These are phyloP conservation scores for Backusella westeae DNA, from an alignment of 192 early-diverging fungal genomes.

Conservation along the genomic window DNA sequence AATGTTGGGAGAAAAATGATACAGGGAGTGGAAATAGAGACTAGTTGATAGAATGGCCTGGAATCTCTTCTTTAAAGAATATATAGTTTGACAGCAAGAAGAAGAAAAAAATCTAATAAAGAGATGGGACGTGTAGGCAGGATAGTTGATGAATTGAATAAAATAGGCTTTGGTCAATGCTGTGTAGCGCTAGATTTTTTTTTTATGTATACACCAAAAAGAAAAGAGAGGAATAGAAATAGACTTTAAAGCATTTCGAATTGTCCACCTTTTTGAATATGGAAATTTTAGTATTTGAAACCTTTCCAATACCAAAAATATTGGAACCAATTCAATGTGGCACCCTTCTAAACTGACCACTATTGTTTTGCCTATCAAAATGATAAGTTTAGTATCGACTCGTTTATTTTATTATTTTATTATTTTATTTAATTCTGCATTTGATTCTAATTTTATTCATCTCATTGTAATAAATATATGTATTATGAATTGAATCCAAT, in stretches of 20 bases:
- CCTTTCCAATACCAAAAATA: not conserved
- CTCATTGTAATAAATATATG: not conserved
- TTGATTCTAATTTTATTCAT: not conserved
- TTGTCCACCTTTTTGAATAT: not conserved
- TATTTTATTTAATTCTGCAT: not conserved
- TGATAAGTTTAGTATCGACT: not conserved
- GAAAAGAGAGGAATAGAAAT: not conserved
- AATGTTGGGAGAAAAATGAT: not conserved
- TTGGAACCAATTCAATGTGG: not conserved
- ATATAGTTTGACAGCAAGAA: not conserved
- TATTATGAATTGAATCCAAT: not conserved
- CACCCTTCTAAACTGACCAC: not conserved
- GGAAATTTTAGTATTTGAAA: not conserved
- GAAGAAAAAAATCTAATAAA: not conserved
- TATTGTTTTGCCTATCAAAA: not conserved
- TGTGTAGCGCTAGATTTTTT: not conserved
- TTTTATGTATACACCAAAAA: not conserved
- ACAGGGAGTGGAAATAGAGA: not conserved
- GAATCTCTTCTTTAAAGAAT: not conserved
- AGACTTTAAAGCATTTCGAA: not conserved
- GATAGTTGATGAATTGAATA: not conserved
- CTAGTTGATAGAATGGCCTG: not conserved
- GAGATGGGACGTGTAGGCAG: not conserved
- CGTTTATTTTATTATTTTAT: no score
- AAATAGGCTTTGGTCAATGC: not conserved